Percentiles rank a stretch among this genome's conserved stretches.
Evolutionary conservation across 768 basidiomycete species (phyloP).

Genomic region (Leccinum variicolor): DNA sequence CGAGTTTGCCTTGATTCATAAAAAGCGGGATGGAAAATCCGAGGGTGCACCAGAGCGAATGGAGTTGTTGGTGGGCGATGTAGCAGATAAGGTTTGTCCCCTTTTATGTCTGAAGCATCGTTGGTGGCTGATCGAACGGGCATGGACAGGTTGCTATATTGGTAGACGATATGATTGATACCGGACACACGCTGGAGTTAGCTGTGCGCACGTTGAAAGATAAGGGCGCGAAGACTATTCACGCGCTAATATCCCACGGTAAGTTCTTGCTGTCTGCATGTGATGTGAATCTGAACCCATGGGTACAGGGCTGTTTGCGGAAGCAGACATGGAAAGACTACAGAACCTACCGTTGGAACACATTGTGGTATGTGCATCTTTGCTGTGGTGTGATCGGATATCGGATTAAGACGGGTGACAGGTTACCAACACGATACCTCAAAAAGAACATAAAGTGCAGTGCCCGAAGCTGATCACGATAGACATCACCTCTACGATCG

Average conservation of each 20-base stretch:
- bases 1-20: slow-evolving; percentile 95
- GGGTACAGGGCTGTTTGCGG: slow-evolving; percentile 69
- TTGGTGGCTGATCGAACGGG: slow-evolving; percentile 6
- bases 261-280: slow-evolving; percentile 14
- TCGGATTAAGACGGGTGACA: slow-evolving; percentile 28
- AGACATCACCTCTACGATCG: slow-evolving; percentile 88
- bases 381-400: background rate
- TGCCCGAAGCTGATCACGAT: slow-evolving; percentile 83
- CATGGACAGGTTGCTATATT: slow-evolving; percentile 75
- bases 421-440: slow-evolving; percentile 96
- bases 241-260: slow-evolving; percentile 94
- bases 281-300: slow-evolving; percentile 4
- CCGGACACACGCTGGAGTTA: slow-evolving; percentile 81
- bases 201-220: slow-evolving; percentile 86
- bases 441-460: slow-evolving; percentile 57
- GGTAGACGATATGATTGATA: slow-evolving; percentile 99
- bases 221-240: slow-evolving; percentile 82
- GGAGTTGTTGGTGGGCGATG: slow-evolving; percentile 95
- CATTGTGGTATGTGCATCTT: slow-evolving; percentile 63
- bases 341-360: slow-evolving; percentile 74
- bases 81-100: slow-evolving; percentile 70
- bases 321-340: slow-evolving; percentile 64
- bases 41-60: slow-evolving; percentile 70
- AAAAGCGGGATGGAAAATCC: slow-evolving; percentile 73
- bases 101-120: background rate